phyloP scores from a whole-genome alignment of 2,329 filamentous ascomycete genomes.

The Monosporascus ibericus region DNA sequence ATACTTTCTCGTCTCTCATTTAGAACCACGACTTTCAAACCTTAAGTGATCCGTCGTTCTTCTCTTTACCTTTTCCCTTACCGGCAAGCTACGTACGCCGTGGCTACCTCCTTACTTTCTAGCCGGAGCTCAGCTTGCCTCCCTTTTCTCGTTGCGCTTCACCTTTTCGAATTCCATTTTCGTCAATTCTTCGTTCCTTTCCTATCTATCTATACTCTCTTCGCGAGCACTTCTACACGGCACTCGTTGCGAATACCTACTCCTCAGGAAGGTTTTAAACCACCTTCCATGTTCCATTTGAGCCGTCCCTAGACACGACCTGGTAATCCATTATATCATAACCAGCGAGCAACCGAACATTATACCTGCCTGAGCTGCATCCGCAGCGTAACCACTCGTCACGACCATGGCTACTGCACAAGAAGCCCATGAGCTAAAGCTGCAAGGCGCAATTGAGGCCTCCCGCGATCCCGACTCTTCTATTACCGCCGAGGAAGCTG shows the following conservation, averaged over 20 bases:
- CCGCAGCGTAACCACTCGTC: slow-evolving; percentile 16
- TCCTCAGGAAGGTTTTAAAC: too few relatives aligned
- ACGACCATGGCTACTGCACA: slow-evolving; percentile 26
- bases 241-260: too few relatives aligned
- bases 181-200: neutral
- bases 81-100: too few relatives aligned
- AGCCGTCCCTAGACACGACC: too few relatives aligned
- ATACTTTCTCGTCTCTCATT: neutral
- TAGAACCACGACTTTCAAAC: neutral
- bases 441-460: slow-evolving; percentile 73
- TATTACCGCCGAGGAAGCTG: slow-evolving; percentile 63
- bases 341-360: neutral
- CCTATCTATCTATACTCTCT: neutral
- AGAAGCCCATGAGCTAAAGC: slow-evolving; percentile 62
- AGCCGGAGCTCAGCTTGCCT: too few relatives aligned
- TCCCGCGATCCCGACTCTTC: slow-evolving; percentile 63
- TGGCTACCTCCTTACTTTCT: too few relatives aligned
- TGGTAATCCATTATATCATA: too few relatives aligned
- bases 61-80: too few relatives aligned
- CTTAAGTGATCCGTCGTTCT: neutral
- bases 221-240: too few relatives aligned
- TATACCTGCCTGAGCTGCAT: slow-evolving; percentile 16
- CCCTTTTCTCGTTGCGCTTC: too few relatives aligned
- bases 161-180: neutral
- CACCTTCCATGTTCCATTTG: too few relatives aligned